These are phyloP conservation scores for Globisporangium perplexum DNA, from an alignment of 352 stramenopile species.

Conservation along the genomic window DNA sequence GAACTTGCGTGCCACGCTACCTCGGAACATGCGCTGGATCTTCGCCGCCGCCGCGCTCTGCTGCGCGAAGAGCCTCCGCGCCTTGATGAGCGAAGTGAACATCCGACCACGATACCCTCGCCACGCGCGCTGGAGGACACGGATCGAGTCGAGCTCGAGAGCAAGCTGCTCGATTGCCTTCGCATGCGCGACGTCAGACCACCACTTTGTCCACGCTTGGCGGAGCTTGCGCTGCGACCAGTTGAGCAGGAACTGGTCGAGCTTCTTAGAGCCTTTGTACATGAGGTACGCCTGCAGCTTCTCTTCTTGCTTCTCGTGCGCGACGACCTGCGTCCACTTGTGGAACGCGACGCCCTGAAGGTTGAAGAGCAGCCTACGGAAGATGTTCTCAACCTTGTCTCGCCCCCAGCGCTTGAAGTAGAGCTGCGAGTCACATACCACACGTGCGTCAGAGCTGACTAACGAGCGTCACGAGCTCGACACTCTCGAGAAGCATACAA, in stretches of 20 bases:
- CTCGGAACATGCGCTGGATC: slow-evolving; percentile 61
- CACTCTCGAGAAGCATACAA: background rate
- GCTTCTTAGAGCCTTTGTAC: slow-evolving; percentile 75
- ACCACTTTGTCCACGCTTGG: slow-evolving; percentile 70
- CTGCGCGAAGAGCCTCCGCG: slow-evolving; percentile 28
- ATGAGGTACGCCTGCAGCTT: slow-evolving; percentile 66
- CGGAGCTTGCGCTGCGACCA: slow-evolving; percentile 64
- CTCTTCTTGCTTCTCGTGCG: slow-evolving; percentile 63
- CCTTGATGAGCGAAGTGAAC: slow-evolving; percentile 42
- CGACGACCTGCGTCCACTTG: slow-evolving; percentile 46
- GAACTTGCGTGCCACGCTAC: slow-evolving; percentile 53
- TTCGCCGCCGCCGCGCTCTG: slow-evolving; percentile 37
- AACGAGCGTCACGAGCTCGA: background rate
- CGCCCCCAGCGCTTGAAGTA: slow-evolving; percentile 80
- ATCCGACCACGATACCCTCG: slow-evolving; percentile 36
- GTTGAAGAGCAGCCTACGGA: slow-evolving; percentile 61
- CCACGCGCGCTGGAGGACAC: slow-evolving; percentile 56
- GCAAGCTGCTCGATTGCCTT: slow-evolving; percentile 44
- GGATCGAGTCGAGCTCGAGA: slow-evolving; percentile 45
- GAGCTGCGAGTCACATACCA: slow-evolving; percentile 18
- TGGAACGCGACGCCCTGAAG: slow-evolving; percentile 56
- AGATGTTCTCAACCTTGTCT: slow-evolving; percentile 75
- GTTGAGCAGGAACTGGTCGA: slow-evolving; percentile 63
- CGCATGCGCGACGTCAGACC: slow-evolving; percentile 36
- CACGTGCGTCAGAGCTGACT: background rate